Percentiles rank a stretch among this genome's conserved stretches.
phyloP scores from a whole-genome alignment of 2,329 filamentous ascomycete species.

The Cercospora sp. region DNA sequence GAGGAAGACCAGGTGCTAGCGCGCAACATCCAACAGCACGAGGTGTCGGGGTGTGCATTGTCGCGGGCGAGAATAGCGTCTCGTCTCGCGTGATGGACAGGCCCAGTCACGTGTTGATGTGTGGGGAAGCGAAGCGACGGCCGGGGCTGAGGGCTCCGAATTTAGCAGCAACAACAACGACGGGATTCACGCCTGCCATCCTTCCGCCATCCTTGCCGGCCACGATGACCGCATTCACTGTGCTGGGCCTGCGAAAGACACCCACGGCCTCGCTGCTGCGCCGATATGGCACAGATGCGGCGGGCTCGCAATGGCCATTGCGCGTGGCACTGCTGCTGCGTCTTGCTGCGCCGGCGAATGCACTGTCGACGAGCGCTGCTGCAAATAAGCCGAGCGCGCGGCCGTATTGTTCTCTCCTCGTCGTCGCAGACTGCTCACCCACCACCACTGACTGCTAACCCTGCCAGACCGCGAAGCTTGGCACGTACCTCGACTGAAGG shows the following conservation, averaged over 20 bases:
- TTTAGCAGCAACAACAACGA: background rate
- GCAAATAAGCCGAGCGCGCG: conserved; percentile 1
- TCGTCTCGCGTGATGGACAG: background rate
- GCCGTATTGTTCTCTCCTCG: background rate
- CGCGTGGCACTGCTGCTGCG: background rate
- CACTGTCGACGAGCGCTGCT: background rate
- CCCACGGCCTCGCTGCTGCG: background rate
- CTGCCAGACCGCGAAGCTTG: background rate
- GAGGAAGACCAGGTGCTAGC: background rate
- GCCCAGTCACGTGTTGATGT: background rate
- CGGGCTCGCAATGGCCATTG: background rate
- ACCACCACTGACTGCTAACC: background rate
- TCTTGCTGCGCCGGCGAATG: background rate
- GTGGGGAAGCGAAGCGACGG: background rate
- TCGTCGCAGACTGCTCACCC: background rate
- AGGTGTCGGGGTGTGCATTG: background rate
- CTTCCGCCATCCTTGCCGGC: background rate
- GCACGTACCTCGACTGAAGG: background rate
- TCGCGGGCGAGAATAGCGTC: background rate
- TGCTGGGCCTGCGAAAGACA: background rate
- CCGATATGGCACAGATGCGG: background rate
- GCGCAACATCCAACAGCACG: background rate
- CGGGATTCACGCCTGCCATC: background rate
- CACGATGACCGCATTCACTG: background rate
- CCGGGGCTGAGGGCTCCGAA: background rate